Conservation (phyloP, 1,284 basidiomycete genomes). For the Coniophora puteana region DNA sequence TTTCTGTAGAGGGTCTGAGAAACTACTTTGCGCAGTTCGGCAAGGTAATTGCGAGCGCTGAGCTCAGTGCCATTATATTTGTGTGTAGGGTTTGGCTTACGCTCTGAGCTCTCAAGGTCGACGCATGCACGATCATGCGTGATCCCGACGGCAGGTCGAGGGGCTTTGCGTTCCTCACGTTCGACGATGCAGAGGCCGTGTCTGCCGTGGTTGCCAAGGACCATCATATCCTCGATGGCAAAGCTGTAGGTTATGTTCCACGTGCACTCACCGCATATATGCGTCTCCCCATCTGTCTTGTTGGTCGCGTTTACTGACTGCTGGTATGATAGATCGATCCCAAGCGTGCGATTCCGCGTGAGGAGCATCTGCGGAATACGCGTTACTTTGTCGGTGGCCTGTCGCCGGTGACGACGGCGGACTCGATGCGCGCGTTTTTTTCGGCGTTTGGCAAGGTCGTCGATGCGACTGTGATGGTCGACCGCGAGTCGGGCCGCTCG, state of each 20-base stretch:
- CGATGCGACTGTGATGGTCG: slow-evolving; percentile 93
- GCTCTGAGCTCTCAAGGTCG: slow-evolving; percentile 57
- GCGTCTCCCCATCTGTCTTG: slow-evolving; percentile 7
- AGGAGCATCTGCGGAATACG: slow-evolving; percentile 78
- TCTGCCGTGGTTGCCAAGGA: slow-evolving; percentile 80
- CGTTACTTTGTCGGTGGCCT: slow-evolving; percentile 91
- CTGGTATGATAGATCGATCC: slow-evolving; percentile 87
- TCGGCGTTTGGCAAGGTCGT: slow-evolving; percentile 76
- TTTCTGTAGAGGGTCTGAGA: slow-evolving; percentile 58
- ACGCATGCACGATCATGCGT: slow-evolving; percentile 94
- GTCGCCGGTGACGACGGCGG: slow-evolving; percentile 73
- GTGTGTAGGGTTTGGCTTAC: slow-evolving; percentile 19
- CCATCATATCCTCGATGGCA: slow-evolving; percentile 90
- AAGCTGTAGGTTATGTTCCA: slow-evolving; percentile 56
- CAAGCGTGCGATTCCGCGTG: slow-evolving; percentile 89
- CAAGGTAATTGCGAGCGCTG: slow-evolving; percentile 54
- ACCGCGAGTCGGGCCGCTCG: slow-evolving; percentile 84
- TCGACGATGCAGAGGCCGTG: slow-evolving; percentile 79
- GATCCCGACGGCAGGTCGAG: slow-evolving; percentile 87
- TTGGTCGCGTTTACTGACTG: no score
- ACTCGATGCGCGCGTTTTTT: slow-evolving; percentile 81
- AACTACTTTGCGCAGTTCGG: slow-evolving; percentile 73
- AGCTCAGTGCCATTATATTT: not conserved
- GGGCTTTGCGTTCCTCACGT: slow-evolving; percentile 95
- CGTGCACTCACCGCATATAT: slow-evolving; percentile 13